A percentile compares a stretch with the other conserved stretches of the same genome.
Evolutionary conservation across 106 monocot genomes (phyloP).

Genomic region (Dactylorhiza incarnata): DNA sequence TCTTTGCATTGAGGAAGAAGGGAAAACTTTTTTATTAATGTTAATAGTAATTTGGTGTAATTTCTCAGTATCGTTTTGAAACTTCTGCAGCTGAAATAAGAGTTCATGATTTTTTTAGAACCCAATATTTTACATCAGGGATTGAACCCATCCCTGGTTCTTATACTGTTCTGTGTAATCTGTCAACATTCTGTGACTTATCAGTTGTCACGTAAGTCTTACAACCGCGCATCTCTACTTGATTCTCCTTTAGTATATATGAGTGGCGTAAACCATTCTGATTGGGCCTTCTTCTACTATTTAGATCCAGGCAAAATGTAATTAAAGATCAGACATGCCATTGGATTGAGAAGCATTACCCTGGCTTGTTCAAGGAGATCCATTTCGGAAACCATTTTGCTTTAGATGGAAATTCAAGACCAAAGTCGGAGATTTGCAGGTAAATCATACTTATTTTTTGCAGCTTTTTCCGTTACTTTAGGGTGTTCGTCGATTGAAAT

Average conservation of each 20-base stretch:
- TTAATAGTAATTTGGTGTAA: neutral
- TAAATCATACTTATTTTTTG: neutral
- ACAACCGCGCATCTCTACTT: no score
- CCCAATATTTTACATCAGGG: slow-evolving; percentile 69
- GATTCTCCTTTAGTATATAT: no score
- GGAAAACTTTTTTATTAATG: slow-evolving; percentile 1
- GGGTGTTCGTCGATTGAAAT: no score
- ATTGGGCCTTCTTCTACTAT: neutral
- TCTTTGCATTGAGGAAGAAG: neutral
- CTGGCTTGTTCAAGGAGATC: slow-evolving; percentile 79
- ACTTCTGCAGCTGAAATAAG: slow-evolving; percentile 62
- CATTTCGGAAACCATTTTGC: slow-evolving; percentile 99
- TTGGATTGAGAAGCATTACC: slow-evolving; percentile 81
- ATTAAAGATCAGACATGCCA: slow-evolving; percentile 80
- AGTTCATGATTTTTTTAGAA: slow-evolving; percentile 93
- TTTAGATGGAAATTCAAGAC: slow-evolving; percentile 69
- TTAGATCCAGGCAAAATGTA: slow-evolving; percentile 84
- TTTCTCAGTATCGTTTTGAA: neutral
- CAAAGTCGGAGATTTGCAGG: slow-evolving; percentile 99
- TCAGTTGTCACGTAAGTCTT: slow-evolving; percentile 84
- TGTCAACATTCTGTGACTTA: slow-evolving; percentile 60
- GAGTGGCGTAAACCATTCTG: neutral
- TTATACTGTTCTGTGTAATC: slow-evolving; percentile 41
- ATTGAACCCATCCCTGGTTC: slow-evolving; percentile 92
- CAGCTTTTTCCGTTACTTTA: no score